phyloP scores from a whole-genome alignment of 176 grass and related monocot species.

The Avena sativa region DNA sequence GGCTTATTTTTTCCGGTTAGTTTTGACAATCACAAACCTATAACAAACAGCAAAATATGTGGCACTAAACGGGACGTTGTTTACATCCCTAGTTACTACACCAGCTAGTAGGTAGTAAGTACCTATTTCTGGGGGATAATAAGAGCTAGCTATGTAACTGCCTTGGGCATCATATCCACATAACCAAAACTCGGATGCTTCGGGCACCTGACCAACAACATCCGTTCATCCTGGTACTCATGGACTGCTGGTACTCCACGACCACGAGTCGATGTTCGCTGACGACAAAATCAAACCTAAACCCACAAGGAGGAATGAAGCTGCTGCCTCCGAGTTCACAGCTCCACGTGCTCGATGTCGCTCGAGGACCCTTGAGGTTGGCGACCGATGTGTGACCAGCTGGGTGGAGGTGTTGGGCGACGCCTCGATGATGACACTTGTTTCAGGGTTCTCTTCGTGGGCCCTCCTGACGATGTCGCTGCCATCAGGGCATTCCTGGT shows the following conservation, averaged over 20 bases:
- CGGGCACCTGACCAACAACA: neutral
- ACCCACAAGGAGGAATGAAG: neutral
- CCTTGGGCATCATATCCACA: slow-evolving; percentile 29
- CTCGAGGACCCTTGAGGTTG: neutral
- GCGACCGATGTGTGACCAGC: neutral
- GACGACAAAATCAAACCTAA: neutral
- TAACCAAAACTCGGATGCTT: slow-evolving; percentile 38
- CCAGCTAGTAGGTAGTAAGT: neutral
- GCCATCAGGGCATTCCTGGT: neutral
- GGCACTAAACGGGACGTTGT: too few species aligned
- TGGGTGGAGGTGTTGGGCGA: neutral
- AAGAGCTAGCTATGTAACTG: neutral
- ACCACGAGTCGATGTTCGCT: neutral
- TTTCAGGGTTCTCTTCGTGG: neutral
- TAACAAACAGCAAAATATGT: too few species aligned
- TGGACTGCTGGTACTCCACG: neutral
- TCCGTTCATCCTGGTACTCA: neutral
- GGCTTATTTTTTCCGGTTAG: too few species aligned
- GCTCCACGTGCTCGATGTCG: slow-evolving; percentile 7
- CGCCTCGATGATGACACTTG: neutral
- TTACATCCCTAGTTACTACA: neutral
- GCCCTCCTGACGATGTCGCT: neutral
- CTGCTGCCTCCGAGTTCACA: neutral
- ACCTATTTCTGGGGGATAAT: neutral
- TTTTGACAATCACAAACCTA: too few species aligned